Evolutionary conservation across 139 green algal genomes (phyloP).

Genomic region (Zygnema cylindricum): DNA sequence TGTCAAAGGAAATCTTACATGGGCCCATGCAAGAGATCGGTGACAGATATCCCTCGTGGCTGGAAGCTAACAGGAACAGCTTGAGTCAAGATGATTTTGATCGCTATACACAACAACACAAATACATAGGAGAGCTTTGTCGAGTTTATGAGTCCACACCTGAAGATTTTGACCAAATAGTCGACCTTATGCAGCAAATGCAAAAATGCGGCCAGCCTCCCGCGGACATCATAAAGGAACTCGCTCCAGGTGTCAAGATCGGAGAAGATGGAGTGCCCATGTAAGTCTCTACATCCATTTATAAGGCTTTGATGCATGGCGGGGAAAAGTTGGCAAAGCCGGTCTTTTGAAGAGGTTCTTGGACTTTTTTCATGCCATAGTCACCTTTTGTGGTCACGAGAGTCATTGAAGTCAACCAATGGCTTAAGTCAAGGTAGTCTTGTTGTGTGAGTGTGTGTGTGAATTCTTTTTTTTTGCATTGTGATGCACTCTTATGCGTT

Average conservation of each 20-base stretch:
- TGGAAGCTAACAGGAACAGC: conserved; percentile 50
- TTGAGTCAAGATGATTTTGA: conserved; percentile 48
- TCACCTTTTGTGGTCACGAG: neutral
- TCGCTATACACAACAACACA: conserved; percentile 62
- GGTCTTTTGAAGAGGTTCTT: no score
- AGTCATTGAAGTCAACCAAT: neutral
- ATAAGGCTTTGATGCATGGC: neutral
- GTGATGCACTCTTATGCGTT: no score
- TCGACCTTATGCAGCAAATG: conserved; percentile 66
- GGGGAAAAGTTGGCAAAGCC: neutral
- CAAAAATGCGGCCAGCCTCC: conserved; percentile 66
- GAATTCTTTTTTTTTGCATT: neutral
- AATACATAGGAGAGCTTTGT: conserved; percentile 45
- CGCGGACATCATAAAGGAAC: conserved; percentile 65
- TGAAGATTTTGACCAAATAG: conserved; percentile 58
- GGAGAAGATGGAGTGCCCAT: conserved; percentile 59
- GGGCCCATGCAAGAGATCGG: conserved; percentile 65
- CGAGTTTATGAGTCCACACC: conserved; percentile 45
- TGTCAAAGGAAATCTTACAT: conserved; percentile 67
- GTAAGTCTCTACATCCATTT: conserved; percentile 20
- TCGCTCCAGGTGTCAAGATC: conserved; percentile 58
- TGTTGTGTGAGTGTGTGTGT: neutral
- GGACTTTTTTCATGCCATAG: neutral
- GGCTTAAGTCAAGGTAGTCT: neutral
- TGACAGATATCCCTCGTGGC: conserved; percentile 61